Evolutionary conservation across 148 eudicot species (phyloP), one percentile per base, ranked within the genome.

Genomic region (Rhododendron molle): DNA sequence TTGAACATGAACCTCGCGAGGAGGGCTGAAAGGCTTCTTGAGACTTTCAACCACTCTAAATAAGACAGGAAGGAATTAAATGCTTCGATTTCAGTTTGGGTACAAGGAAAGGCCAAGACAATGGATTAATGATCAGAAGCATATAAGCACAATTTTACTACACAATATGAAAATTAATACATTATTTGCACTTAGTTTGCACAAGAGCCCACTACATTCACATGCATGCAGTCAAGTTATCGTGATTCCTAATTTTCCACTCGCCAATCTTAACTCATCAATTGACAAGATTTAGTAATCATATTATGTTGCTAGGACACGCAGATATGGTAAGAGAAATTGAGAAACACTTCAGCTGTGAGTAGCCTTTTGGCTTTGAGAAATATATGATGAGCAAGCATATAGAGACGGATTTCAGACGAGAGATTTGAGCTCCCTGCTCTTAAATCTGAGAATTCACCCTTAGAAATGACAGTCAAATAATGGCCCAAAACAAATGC

Each of bases 1-100:
- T 84, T 84, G 85, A 74, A 84, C 49, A 52, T 84, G 85, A 23
- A 52, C 85, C 81, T 84, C 85, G 23, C 85, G 88, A 21, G 88
- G 85, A 74, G 85, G 85, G 65, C 34, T 73, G 76, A 73, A 84
- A 21, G 81, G 81, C 81, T 74, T 84, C 85, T 74, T 84, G 34
- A 52, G 85, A 74, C 52, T 84, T 50, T 52, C 85, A 84, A 84
- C 50, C 36, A 74, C 85, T 43, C 85, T 84, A n/a, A 36, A 50
- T 20, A 84, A 74, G 65, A 52, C 69, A 84, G 50, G 20, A 38
- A 18, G 2, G 11, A n/a, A 84, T 74, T 84, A 84, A 71, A 74
- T 73, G 16, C 80, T 34, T 14, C 10, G 62, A 72, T 10, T 36
- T 54, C 65, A n/a, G 43, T 40, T 23, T 20, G 40, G 79, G 46